These are phyloP conservation scores for Plasmodium cynomolgi DNA, from an alignment of 169 alveolate species.

Conservation along the genomic window DNA sequence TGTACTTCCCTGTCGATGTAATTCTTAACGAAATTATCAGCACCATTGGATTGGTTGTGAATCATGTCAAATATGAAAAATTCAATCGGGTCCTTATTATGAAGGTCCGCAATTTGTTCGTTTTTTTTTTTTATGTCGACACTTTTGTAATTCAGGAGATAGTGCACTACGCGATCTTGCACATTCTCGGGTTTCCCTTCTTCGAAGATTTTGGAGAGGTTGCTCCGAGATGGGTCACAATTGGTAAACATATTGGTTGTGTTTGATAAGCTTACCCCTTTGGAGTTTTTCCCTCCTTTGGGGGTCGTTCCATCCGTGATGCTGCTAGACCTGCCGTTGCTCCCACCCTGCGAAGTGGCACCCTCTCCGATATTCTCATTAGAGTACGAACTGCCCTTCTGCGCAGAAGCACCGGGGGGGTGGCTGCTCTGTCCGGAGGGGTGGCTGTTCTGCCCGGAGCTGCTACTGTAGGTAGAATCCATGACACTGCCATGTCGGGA, in stretches of 20 bases:
- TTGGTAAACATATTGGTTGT: neutral
- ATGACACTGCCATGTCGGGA: neutral
- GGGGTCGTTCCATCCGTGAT: neutral
- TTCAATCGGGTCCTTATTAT: conserved; percentile 33
- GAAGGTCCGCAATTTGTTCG: conserved; percentile 2
- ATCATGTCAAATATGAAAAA: conserved; percentile 13
- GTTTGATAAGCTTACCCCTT: neutral
- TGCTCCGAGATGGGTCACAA: neutral
- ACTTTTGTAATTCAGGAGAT: conserved; percentile 4
- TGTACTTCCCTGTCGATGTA: conserved; percentile 59
- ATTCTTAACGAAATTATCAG: conserved; percentile 28
- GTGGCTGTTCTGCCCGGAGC: neutral
- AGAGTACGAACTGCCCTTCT: neutral
- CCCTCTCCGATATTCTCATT: neutral
- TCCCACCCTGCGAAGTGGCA: neutral
- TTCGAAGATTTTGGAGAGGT: conserved; percentile 5
- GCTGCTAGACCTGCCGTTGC: neutral
- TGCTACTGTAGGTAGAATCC: neutral
- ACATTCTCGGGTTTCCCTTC: neutral
- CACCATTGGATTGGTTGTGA: conserved; percentile 4
- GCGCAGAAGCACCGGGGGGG: neutral
- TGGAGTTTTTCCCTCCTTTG: neutral
- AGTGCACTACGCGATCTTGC: conserved; percentile 11
- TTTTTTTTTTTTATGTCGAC: conserved; percentile 47
- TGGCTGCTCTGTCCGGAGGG: neutral